A percentile compares a stretch with the other conserved stretches of the same genome.
phyloP scores from a whole-genome alignment of 208 protist genomes.

The Leishmania amazonensis region DNA sequence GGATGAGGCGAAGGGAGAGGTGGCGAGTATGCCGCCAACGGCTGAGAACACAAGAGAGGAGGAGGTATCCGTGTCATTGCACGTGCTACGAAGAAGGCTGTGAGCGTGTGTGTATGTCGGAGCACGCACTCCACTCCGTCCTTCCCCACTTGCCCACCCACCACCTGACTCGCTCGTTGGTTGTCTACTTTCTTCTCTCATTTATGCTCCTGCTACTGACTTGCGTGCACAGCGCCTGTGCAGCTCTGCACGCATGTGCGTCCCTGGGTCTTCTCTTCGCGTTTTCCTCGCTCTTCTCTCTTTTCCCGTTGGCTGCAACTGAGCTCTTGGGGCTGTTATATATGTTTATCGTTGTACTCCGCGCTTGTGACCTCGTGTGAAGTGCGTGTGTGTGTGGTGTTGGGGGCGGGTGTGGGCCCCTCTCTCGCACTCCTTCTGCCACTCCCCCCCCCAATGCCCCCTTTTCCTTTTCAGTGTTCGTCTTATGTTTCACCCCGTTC shows the following conservation, averaged over 20 bases:
- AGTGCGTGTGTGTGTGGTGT: too few species aligned
- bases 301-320: not conserved
- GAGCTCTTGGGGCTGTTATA: conserved; percentile 9
- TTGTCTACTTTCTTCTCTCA: not conserved
- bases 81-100: not conserved
- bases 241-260: not conserved
- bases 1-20: not conserved
- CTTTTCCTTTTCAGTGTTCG: not conserved
- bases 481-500: not conserved
- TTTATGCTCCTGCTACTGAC: not conserved
- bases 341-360: not conserved
- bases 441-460: not conserved
- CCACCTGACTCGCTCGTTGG: not conserved
- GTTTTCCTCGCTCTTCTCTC: not conserved
- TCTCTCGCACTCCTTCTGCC: not conserved
- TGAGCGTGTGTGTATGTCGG: not conserved
- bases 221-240: not conserved
- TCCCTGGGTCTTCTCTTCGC: not conserved
- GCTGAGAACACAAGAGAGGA: not conserved
- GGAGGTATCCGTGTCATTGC: not conserved
- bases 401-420: not conserved
- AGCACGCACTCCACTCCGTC: not conserved
- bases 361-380: not conserved
- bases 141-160: too few species aligned
- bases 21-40: not conserved